Percentiles rank a stretch among this genome's conserved stretches.
phyloP scores from a whole-genome alignment of 129 eudicot species.

The Flaveria trinervia region DNA sequence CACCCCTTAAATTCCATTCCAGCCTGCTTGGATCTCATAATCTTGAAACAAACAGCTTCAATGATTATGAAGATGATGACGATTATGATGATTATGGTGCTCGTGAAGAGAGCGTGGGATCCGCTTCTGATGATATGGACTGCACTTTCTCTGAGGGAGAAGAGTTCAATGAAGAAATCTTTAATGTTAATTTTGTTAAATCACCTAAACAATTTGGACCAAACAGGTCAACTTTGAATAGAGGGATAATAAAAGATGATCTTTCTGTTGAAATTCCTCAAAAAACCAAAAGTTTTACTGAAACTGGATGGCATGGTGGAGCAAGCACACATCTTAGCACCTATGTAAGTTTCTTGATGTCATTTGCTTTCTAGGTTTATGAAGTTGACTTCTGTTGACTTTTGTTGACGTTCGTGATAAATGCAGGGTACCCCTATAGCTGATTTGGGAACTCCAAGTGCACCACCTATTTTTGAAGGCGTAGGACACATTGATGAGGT shows the following conservation, averaged over 20 bases:
- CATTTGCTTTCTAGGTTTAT: background rate
- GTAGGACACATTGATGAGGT: slow-evolving; percentile 36
- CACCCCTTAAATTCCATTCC: slow-evolving; percentile 81
- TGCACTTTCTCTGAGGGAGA: slow-evolving; percentile 67
- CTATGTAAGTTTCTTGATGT: slow-evolving; percentile 48
- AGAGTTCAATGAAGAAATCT: slow-evolving; percentile 45
- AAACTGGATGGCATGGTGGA: slow-evolving; percentile 40
- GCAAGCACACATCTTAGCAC: slow-evolving; percentile 55
- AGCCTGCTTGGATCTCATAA: slow-evolving; percentile 58
- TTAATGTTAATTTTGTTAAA: slow-evolving; percentile 26
- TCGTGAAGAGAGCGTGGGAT: slow-evolving; percentile 76
- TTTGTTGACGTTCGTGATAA: background rate
- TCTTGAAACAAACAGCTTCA: slow-evolving; percentile 39
- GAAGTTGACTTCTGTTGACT: background rate
- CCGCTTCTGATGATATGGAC: slow-evolving; percentile 59
- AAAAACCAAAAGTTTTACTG: slow-evolving; percentile 42
- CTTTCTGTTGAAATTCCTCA: slow-evolving; percentile 67
- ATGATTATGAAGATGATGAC: slow-evolving; percentile 48
- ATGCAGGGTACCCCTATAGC: slow-evolving; percentile 68
- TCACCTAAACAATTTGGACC: slow-evolving; percentile 24
- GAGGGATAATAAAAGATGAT: slow-evolving; percentile 61
- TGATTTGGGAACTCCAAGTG: slow-evolving; percentile 90
- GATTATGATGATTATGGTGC: slow-evolving; percentile 33
- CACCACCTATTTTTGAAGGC: slow-evolving; percentile 76
- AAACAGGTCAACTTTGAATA: slow-evolving; percentile 53